These are phyloP conservation scores for Salix brachista DNA, from an alignment of 345 rosid species.

Conservation along the genomic window DNA sequence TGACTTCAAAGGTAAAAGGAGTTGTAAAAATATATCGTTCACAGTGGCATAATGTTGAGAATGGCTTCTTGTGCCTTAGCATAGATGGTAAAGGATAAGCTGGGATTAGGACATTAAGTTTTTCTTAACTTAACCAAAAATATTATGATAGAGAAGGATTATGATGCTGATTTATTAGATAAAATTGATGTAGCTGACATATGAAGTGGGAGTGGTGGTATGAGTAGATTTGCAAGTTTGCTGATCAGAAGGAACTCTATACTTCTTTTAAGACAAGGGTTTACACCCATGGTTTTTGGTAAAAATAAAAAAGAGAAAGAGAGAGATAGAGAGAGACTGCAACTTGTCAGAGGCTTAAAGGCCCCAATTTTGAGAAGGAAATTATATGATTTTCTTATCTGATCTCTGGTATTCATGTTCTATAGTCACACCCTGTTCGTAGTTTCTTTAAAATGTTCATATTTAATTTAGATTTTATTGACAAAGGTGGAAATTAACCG, in stretches of 20 bases:
- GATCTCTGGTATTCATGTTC: too few species aligned
- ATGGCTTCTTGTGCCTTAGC: neutral
- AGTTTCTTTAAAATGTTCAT: too few species aligned
- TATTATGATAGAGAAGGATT: neutral
- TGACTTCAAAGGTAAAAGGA: too few species aligned
- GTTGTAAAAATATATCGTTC: neutral
- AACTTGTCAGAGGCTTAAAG: neutral
- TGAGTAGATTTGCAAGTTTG: neutral
- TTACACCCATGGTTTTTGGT: neutral
- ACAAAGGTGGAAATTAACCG: too few species aligned
- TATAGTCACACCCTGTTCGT: too few species aligned
- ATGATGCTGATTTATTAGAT: neutral
- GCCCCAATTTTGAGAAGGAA: too few species aligned
- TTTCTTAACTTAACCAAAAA: neutral
- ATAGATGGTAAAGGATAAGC: neutral
- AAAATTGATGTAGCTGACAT: neutral
- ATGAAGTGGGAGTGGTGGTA: too few species aligned
- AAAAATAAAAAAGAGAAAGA: too few species aligned
- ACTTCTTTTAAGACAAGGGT: neutral
- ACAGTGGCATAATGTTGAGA: neutral
- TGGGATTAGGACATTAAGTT: too few species aligned
- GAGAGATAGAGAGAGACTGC: neutral
- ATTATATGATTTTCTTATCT: too few species aligned
- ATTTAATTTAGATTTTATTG: too few species aligned
- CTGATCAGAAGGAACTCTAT: neutral